Base-by-base conservation (phyloP, 2,329 filamentous ascomycete species). In the Mycosphaerella sp. region DNA sequence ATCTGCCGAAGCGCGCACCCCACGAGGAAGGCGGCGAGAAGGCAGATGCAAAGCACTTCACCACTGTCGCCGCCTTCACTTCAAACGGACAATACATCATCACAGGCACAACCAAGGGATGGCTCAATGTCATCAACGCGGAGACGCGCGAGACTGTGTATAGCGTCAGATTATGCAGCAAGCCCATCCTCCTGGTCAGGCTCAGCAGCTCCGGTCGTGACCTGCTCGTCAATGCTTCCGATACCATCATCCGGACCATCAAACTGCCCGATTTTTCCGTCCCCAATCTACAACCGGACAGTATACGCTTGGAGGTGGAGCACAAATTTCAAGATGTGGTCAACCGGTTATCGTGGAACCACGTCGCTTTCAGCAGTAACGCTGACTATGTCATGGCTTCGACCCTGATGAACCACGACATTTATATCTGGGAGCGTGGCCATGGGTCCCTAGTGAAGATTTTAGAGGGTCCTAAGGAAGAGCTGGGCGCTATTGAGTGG, bases 251-350 rank as follows among this genome's bases (percentile, higher is more conserved):
- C 67, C 83, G 95, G 58, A 96, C 93, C 1, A 86, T 98, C 62
- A 83, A 89, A 59, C 80, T 98, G 61, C 93, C 95, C 0, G 88
- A 96, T 65, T 78, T 85, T 17, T 68, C 67, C 32, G 69, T 73
- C 34, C 72, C 73, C 11, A 81, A 87, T 64, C 79, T 95, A 42
- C 87, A 95, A 61, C 82, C 87, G 17, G 87, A 95, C 64, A 92
- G 86, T 29, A 86, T 98, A 65, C 86, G 92, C 64, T 78, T 98
- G 40, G 88, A 93, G 40, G 82, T 96, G 10, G 92, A 98, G 72
- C 93, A 98, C 74, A 97, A 96, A 68, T 98, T 97, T 65, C 91
- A 97, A 70, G 95, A 98, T 68, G 86, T 97, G 3, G 93, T 98
- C 48, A 97, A 98, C 68, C 84, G 87, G 43, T 75, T 97, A 10